Evolutionary conservation across 2,329 filamentous ascomycete genomes (phyloP).

Genomic region (Fusarium lyarnte): DNA sequence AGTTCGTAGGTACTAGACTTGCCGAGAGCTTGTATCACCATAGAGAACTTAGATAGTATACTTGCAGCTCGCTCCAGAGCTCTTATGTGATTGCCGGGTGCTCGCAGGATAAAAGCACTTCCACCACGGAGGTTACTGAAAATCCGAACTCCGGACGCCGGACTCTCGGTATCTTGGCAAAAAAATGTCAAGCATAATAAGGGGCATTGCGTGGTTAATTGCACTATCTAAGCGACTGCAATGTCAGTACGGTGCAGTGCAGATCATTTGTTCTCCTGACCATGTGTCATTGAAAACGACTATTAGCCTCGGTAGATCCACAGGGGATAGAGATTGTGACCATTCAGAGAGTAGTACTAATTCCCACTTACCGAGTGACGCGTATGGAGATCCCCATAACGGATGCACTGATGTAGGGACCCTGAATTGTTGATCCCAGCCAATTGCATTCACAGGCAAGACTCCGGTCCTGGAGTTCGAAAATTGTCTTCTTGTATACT

Average conservation of each 20-base stretch:
- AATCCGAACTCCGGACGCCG: neutral
- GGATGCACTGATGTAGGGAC: no score
- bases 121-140: neutral
- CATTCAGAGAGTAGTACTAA: accelerated
- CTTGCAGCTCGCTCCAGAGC: no score
- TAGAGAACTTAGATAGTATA: no score
- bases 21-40: no score
- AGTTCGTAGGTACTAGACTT: no score
- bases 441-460: accelerated
- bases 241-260: neutral
- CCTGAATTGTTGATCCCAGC: accelerated
- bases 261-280: accelerated
- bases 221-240: no score
- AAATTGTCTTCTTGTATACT: accelerated
- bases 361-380: no score
- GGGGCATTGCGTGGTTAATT: no score
- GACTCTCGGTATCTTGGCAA: neutral
- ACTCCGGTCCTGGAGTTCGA: accelerated
- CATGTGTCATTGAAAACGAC: accelerated
- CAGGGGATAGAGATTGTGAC: accelerated
- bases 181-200: neutral
- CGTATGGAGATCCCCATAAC: neutral
- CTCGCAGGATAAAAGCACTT: no score
- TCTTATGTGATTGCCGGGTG: no score
- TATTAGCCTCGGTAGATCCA: neutral